Base-by-base conservation (phyloP, 2,329 filamentous ascomycete species). In the Curvularia eragrostidis region DNA sequence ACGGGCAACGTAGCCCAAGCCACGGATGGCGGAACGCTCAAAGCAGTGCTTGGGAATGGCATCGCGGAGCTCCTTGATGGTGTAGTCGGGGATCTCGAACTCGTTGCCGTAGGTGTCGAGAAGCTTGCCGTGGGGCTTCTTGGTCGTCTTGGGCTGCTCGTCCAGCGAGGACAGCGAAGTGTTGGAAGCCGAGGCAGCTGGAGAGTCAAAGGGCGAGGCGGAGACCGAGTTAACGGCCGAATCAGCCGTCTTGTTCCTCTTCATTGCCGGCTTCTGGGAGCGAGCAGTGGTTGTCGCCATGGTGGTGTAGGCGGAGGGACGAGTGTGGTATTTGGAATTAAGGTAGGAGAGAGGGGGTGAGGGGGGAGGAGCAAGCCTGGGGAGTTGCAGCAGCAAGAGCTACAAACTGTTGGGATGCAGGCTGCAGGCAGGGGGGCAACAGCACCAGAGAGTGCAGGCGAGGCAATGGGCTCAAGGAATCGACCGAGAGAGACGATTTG, bases 31-130 rank as follows among this genome's bases (percentile, higher is more conserved):
- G 46, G 91, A 96, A 61, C 95, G 90, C 83, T 97, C 85, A 79
- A 90, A 98, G 86, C 95, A 99, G 85, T 97, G 95, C 80, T 93
- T 92, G 65, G 95, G 95, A 68, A 99, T 99, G 77, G 95, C 95
- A 81, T 97, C 91, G 73, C 92, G 89, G 76, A 99, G 94, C 76
- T 99, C 87, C 84, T 97, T 97, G 85, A 99, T 96, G 75, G 93
- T 96, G 83, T 90, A 99, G 80, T 98, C 89, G 67, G 95, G 95
- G 56, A 96, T 85, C 78, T 91, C 84, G 83, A 99, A 99, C 73
- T 93, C 86, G 79, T 98, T 97, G 79, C 95, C 95, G 77, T 96
- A 95, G 12, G 92, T 94, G 81, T 99, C 93, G 64, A 95, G 73
- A 67, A 99, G 86, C 77, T 88, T 87, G 70, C 86, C 87, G 68